Evolutionary conservation across 257 asterid genomes (phyloP).

Genomic region (Solanum phureja): DNA sequence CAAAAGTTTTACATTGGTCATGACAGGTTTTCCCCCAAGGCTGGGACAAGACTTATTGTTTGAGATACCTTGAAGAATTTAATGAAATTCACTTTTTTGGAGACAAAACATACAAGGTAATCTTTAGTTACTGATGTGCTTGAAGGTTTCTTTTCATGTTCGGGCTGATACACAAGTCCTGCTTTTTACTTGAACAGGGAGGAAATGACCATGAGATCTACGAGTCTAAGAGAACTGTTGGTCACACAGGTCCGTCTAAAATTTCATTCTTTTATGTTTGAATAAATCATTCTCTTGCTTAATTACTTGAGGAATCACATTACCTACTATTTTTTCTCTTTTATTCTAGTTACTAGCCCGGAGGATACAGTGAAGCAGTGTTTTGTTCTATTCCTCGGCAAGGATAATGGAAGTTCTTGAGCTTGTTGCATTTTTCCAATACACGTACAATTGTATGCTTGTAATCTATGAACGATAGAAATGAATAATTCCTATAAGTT

Average conservation of each 20-base stretch:
- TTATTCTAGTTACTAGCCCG: slow-evolving; percentile 54
- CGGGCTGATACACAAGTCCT: no score
- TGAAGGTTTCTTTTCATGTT: background rate
- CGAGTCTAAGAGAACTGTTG: slow-evolving; percentile 76
- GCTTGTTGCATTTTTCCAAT: background rate
- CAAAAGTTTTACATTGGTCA: background rate
- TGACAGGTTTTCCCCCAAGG: slow-evolving; percentile 88
- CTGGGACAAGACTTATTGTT: slow-evolving; percentile 96
- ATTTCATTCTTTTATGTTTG: background rate
- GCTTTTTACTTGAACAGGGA: slow-evolving; percentile 36
- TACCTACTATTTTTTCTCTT: background rate
- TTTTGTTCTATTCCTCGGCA: slow-evolving; percentile 32
- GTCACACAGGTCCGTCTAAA: slow-evolving; percentile 67
- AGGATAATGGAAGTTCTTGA: slow-evolving; percentile 13
- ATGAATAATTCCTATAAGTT: background rate
- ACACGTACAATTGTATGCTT: background rate
- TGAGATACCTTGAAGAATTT: slow-evolving; percentile 76
- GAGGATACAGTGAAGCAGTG: slow-evolving; percentile 64
- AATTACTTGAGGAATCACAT: background rate
- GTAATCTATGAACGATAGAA: background rate
- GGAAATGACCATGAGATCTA: slow-evolving; percentile 86
- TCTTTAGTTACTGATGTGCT: background rate
- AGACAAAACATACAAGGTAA: slow-evolving; percentile 92
- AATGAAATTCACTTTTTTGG: slow-evolving; percentile 83
- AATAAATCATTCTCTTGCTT: no score